Base-by-base conservation (phyloP, 352 stramenopile species). In the Pythium rishiriense region DNA sequence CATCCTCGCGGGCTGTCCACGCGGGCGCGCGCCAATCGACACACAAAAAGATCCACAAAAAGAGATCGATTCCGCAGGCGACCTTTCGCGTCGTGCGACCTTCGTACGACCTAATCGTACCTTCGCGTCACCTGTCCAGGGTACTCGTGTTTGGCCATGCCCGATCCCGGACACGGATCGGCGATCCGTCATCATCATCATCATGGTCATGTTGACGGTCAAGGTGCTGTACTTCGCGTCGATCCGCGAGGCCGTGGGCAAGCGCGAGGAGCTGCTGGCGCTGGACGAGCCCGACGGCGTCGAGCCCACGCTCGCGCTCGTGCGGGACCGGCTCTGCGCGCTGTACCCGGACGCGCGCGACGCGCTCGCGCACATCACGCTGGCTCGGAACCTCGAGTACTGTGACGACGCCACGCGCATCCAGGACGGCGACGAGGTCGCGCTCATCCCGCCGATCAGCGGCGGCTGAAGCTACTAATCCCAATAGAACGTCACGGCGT, bases 171-270 rank as follows among this genome's bases (percentile, higher is more conserved):
- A 35, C 5, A 26, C 25, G 4, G 8, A 12, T n/a, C n/a, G n/a
- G n/a, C n/a, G n/a, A n/a, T n/a, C n/a, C n/a, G n/a, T n/a, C n/a
- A n/a, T n/a, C n/a, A n/a, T n/a, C 2, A 28, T 26, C 35, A 51
- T 12, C 28, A 66, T 25, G 28, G 46, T 7, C 6, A 58, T 8
- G 33, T 25, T 15, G 72, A 62, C 78, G 42, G 50, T 94, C 59
- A 89, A 89, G 51, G 80, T 92, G 75, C 77, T 94, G 24, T 94
- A 88, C 80, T 94, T 94, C 63, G 85, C 85, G 53, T 85, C 83
- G 46, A 81, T 78, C 60, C 76, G 83, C 9, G 85, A 94, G 74
- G 74, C 79, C 33, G 66, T 93, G 60, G 85, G 83, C 9, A 65
- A 79, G 45, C 85, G 83, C n/a, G 83, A 94, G 58, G 83, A 94